These are phyloP conservation scores for Boletus edulis DNA, from an alignment of 768 basidiomycete genomes.

Conservation along the genomic window DNA sequence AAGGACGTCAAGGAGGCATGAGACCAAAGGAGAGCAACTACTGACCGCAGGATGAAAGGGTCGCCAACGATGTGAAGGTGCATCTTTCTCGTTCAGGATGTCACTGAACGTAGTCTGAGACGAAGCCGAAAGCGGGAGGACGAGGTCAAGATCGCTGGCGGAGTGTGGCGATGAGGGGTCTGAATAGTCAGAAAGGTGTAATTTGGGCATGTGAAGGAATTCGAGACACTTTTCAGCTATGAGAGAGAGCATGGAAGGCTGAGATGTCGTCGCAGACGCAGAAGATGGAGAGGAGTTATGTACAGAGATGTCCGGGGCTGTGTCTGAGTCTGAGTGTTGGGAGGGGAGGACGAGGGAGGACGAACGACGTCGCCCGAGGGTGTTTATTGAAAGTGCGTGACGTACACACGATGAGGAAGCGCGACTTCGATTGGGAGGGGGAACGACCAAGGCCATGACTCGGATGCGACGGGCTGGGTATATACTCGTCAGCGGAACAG, in stretches of 20 bases:
- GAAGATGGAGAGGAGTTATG: background rate
- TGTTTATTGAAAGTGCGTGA: conserved; percentile 47
- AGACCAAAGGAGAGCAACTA: conserved; percentile 2
- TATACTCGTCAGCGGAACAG: background rate
- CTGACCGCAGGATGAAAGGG: conserved; percentile 37
- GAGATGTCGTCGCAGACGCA: conserved; percentile 13
- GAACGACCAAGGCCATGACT: conserved; percentile 34
- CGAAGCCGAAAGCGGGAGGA: conserved; percentile 56
- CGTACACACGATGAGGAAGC: conserved; percentile 61
- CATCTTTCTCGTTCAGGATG: conserved; percentile 39
- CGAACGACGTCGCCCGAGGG: conserved; percentile 56
- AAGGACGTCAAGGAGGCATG: conserved; percentile 9
- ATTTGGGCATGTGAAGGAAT: conserved; percentile 47
- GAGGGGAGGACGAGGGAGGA: conserved; percentile 43
- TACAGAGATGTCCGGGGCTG: conserved; percentile 1
- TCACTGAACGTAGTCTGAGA: conserved; percentile 46
- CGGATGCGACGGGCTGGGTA: background rate
- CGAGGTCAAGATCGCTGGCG: conserved; percentile 38
- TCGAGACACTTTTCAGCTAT: conserved; percentile 51
- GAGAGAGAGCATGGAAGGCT: conserved; percentile 50
- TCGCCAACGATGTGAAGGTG: conserved; percentile 27
- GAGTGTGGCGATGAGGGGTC: conserved; percentile 46
- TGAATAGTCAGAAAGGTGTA: conserved; percentile 40
- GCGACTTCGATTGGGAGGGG: conserved; percentile 48
- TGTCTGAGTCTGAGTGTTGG: conserved; percentile 16